Conservation (phyloP, 2,329 filamentous ascomycete species). For the Fusarium veterinarium region DNA sequence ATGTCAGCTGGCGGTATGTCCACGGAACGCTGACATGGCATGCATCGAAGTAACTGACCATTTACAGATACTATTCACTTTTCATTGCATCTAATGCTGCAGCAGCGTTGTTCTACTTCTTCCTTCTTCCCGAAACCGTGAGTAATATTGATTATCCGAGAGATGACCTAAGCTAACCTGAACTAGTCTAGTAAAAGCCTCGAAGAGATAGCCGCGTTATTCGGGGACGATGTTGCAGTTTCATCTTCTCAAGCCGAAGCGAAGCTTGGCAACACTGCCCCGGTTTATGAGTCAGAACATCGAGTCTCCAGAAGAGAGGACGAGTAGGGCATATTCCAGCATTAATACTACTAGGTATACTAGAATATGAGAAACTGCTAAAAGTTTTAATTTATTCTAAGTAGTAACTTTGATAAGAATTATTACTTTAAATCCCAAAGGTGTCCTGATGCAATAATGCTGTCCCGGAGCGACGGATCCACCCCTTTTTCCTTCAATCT, state of each 20-base stretch:
- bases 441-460: no score
- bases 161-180: fast-evolving
- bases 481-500: no score
- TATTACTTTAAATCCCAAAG: no score
- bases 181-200: not conserved
- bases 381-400: no score
- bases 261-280: not conserved
- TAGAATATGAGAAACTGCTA: no score
- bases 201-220: not conserved
- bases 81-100: not conserved
- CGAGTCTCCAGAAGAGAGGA: not conserved
- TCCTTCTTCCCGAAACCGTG: not conserved
- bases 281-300: not conserved
- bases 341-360: no score
- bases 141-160: not conserved
- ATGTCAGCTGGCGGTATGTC: not conserved
- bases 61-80: not conserved
- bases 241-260: not conserved
- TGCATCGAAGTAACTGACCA: fast-evolving
- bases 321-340: not conserved
- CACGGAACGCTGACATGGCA: fast-evolving
- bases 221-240: not conserved
- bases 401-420: no score
- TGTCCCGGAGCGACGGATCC: no score
- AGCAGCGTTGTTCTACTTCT: not conserved